These are phyloP conservation scores for Solanum sitiens DNA, from an alignment of 257 asterid species.

Conservation along the genomic window DNA sequence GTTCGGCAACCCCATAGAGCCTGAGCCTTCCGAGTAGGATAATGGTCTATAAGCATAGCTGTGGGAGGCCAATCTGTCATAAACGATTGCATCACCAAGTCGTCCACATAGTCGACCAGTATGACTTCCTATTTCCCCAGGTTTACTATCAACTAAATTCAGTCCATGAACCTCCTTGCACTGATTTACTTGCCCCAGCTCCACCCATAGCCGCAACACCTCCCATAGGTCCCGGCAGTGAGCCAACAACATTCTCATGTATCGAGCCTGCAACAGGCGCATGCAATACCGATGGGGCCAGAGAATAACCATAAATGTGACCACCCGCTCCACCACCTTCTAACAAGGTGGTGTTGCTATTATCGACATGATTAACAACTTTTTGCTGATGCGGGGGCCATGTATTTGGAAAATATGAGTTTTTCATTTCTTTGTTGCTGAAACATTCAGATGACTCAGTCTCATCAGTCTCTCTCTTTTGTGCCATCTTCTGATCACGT, in stretches of 20 bases:
- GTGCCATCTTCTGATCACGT: slow-evolving; percentile 19
- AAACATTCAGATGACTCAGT: slow-evolving; percentile 9
- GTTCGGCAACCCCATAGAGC: background rate
- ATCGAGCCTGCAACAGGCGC: background rate
- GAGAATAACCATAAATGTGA: slow-evolving; percentile 1
- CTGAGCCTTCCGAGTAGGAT: background rate
- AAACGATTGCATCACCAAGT: slow-evolving; percentile 26
- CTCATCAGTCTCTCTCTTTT: slow-evolving; percentile 51
- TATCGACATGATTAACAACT: background rate
- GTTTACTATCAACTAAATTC: slow-evolving; percentile 8
- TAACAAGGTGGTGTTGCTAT: background rate
- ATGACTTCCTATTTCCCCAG: slow-evolving; percentile 18
- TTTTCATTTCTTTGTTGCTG: slow-evolving; percentile 40
- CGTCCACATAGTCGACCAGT: slow-evolving; percentile 21
- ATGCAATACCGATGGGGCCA: background rate
- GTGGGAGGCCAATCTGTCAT: slow-evolving; percentile 19
- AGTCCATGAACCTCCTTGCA: slow-evolving; percentile 20
- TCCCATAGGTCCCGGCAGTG: background rate
- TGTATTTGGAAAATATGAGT: slow-evolving; percentile 21
- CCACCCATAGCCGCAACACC: slow-evolving; percentile 12
- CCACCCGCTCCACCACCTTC: slow-evolving; percentile 4
- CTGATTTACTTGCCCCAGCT: slow-evolving; percentile 7
- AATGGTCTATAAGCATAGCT: slow-evolving; percentile 24
- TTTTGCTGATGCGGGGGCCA: slow-evolving; percentile 22
- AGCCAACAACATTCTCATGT: background rate